Percentiles rank a stretch among this genome's conserved stretches.
These are phyloP conservation scores for Mycena olivaceomarginata DNA, from an alignment of 768 basidiomycete species.

Conservation along the genomic window DNA sequence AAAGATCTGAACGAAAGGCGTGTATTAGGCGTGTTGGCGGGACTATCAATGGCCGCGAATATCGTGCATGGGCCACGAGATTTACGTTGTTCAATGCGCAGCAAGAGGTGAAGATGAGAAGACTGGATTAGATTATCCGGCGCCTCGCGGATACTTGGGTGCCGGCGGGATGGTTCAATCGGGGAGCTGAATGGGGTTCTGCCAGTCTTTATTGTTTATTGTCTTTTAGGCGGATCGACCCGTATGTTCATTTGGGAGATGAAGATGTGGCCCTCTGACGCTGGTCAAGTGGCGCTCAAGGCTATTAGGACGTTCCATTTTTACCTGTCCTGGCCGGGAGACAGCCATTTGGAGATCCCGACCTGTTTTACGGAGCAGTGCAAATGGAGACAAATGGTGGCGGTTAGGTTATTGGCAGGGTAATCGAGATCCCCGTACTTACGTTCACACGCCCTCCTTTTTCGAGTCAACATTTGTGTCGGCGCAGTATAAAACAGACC, in stretches of 20 bases:
- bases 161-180: conserved; percentile 19
- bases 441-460: conserved; percentile 11
- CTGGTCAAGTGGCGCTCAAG: no score
- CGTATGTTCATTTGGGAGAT: no score
- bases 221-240: conserved; percentile 15
- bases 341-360: no score
- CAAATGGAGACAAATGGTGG: not conserved
- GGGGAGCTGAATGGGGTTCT: conserved; percentile 35
- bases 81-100: conserved; percentile 26
- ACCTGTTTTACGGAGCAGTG: no score
- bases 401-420: conserved; percentile 10
- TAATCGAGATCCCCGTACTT: conserved; percentile 28
- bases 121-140: conserved; percentile 37
- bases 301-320: no score
- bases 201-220: conserved; percentile 31
- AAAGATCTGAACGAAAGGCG: conserved; percentile 45
- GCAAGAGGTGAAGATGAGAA: conserved; percentile 21
- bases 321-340: no score
- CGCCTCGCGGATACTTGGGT: conserved; percentile 16
- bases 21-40: conserved; percentile 35
- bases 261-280: no score
- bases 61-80: conserved; percentile 35
- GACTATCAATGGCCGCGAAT: conserved; percentile 34
- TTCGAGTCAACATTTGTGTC: conserved; percentile 12
- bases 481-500: conserved; percentile 7